phyloP scores from a whole-genome alignment of 805 yeast genomes.

The Vanderwaltozyma tropicalis region DNA sequence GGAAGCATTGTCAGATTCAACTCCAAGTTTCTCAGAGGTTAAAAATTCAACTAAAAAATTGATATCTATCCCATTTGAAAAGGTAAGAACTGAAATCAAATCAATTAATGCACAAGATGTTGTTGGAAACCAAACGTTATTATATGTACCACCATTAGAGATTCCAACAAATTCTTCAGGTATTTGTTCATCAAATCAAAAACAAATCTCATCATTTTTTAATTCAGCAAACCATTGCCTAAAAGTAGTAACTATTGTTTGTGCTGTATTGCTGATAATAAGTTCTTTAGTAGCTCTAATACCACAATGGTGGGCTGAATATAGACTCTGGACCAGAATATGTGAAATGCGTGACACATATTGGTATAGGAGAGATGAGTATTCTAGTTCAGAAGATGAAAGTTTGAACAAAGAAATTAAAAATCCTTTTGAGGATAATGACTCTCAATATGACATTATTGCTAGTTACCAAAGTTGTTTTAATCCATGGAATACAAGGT shows the following conservation, averaged over 20 bases:
- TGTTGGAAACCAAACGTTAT: slow-evolving; percentile 10
- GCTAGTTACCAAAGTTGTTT: slow-evolving; percentile 15
- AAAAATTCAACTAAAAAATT: slow-evolving; percentile 45
- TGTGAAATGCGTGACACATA: slow-evolving; percentile 2
- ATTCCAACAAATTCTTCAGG: slow-evolving; percentile 11
- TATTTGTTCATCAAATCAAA: slow-evolving; percentile 33
- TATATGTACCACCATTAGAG: slow-evolving; percentile 34
- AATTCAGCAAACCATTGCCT: slow-evolving; percentile 25
- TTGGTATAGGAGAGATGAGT: not conserved
- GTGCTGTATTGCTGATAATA: slow-evolving; percentile 32
- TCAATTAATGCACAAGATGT: slow-evolving; percentile 23
- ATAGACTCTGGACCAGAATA: slow-evolving; percentile 38
- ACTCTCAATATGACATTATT: slow-evolving; percentile 7
- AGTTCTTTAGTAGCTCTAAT: slow-evolving; percentile 34
- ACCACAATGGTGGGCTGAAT: slow-evolving; percentile 38
- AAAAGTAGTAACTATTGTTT: slow-evolving; percentile 28
- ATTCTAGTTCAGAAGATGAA: not conserved
- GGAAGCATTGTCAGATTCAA: slow-evolving; percentile 36
- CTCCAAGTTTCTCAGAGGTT: slow-evolving; percentile 60
- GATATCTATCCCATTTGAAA: slow-evolving; percentile 51
- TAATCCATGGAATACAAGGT: slow-evolving; percentile 12
- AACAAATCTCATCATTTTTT: slow-evolving; percentile 34
- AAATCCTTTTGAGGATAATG: slow-evolving; percentile 1
- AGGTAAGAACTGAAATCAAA: slow-evolving; percentile 33
- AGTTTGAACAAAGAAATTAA: not conserved